phyloP scores from a whole-genome alignment of 164 flowering plant genomes.

The Stephania cephalantha region DNA sequence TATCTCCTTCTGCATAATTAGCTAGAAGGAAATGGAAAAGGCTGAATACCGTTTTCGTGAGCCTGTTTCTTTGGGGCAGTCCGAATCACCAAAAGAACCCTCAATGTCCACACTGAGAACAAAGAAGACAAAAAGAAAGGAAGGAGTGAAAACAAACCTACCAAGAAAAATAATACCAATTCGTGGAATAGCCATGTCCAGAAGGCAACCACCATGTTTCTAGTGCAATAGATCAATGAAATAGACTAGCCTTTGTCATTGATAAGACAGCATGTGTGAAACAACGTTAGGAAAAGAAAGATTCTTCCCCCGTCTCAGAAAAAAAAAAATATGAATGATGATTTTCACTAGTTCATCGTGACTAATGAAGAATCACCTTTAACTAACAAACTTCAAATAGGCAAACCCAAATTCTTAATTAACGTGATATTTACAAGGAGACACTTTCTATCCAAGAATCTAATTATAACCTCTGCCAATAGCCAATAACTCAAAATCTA shows the following conservation, averaged over 20 bases:
- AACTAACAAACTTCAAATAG: too few relatives aligned
- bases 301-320: too few relatives aligned
- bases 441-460: too few relatives aligned
- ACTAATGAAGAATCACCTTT: too few relatives aligned
- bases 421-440: too few relatives aligned
- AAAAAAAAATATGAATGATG: too few relatives aligned
- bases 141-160: neutral
- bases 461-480: too few relatives aligned
- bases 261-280: neutral
- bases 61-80: conserved; percentile 35
- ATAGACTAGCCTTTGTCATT: neutral
- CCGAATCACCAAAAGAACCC: conserved; percentile 36
- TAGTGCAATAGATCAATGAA: neutral
- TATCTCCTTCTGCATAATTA: neutral
- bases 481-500: too few relatives aligned
- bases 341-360: too few relatives aligned
- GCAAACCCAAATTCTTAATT: too few relatives aligned
- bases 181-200: neutral
- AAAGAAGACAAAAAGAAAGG: neutral
- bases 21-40: neutral
- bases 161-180: neutral
- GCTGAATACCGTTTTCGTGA: conserved; percentile 47
- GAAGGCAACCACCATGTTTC: neutral
- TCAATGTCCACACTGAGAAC: conserved; percentile 41
- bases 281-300: neutral